Conservation (phyloP, 306 rosid species). For the Sphenostylis stenocarpa region DNA sequence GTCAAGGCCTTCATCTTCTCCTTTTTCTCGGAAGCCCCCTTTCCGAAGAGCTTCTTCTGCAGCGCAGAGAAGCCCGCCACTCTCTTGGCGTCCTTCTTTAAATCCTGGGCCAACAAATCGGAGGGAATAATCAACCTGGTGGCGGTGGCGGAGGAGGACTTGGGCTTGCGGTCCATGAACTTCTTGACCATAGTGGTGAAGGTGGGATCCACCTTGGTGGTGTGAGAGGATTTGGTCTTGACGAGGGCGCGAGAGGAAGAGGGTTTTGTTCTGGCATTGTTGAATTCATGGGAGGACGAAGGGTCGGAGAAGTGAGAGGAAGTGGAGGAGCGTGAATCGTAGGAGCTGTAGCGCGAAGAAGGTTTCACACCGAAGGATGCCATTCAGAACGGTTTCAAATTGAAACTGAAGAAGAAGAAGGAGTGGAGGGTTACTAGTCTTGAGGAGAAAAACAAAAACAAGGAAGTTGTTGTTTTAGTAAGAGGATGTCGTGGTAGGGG, state of each 20-base stretch:
- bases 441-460: background rate
- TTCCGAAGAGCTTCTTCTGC: slow-evolving; percentile 83
- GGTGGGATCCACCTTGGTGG: slow-evolving; percentile 56
- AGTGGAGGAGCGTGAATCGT: slow-evolving; percentile 73
- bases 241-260: slow-evolving; percentile 65
- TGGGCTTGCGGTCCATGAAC: slow-evolving; percentile 66
- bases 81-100: slow-evolving; percentile 70
- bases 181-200: slow-evolving; percentile 74
- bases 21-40: slow-evolving; percentile 44
- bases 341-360: slow-evolving; percentile 83
- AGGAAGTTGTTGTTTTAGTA: background rate
- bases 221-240: slow-evolving; percentile 52
- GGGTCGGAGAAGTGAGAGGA: slow-evolving; percentile 76
- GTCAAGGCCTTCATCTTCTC: slow-evolving; percentile 83
- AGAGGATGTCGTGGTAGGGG: background rate
- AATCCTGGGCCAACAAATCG: slow-evolving; percentile 58
- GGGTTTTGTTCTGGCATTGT: slow-evolving; percentile 31
- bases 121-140: slow-evolving; percentile 62
- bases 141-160: slow-evolving; percentile 17
- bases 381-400: slow-evolving; percentile 21
- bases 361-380: slow-evolving; percentile 53
- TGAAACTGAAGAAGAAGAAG: background rate
- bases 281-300: slow-evolving; percentile 72
- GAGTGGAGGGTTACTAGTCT: background rate
- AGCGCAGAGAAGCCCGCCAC: slow-evolving; percentile 56